These are phyloP conservation scores for Alternaria postmessia DNA, from an alignment of 2,329 filamentous ascomycete genomes.

Conservation along the genomic window DNA sequence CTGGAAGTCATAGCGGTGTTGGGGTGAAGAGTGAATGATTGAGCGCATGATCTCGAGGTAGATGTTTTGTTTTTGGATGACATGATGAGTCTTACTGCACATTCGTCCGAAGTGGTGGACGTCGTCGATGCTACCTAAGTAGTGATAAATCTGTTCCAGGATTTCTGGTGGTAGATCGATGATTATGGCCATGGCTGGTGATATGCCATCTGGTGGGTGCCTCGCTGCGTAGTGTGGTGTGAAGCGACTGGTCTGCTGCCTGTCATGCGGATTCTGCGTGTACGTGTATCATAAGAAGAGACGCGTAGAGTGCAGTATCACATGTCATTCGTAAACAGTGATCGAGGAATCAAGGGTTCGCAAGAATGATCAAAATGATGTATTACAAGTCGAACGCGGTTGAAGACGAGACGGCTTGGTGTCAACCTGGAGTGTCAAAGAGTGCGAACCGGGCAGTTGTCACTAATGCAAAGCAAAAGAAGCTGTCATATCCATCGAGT, in stretches of 20 bases:
- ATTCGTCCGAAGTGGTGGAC: slow-evolving; percentile 31
- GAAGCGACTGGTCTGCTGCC: neutral
- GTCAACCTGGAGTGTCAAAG: neutral
- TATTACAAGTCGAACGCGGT: neutral
- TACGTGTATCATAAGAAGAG: neutral
- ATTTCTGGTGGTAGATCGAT: slow-evolving; percentile 28
- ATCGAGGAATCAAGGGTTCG: neutral
- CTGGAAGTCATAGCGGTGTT: slow-evolving; percentile 33
- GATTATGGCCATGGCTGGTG: slow-evolving; percentile 19
- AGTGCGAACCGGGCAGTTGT: neutral
- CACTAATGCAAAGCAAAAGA: neutral
- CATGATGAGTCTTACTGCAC: slow-evolving; percentile 21
- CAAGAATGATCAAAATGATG: neutral
- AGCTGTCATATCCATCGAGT: neutral
- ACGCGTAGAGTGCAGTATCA: neutral
- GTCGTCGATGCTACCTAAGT: slow-evolving; percentile 39
- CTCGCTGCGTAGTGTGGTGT: neutral
- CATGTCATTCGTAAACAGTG: neutral
- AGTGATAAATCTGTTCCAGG: slow-evolving; percentile 25
- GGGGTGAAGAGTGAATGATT: slow-evolving; percentile 23
- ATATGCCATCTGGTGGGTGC: neutral
- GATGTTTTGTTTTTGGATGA: slow-evolving; percentile 18
- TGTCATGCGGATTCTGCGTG: neutral
- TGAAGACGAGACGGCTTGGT: neutral
- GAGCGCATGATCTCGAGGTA: slow-evolving; percentile 38